Evolutionary conservation across 2,329 filamentous ascomycete species (phyloP), one percentile per base, ranked within the genome.

Genomic region (Pestalotiopsis sp.): DNA sequence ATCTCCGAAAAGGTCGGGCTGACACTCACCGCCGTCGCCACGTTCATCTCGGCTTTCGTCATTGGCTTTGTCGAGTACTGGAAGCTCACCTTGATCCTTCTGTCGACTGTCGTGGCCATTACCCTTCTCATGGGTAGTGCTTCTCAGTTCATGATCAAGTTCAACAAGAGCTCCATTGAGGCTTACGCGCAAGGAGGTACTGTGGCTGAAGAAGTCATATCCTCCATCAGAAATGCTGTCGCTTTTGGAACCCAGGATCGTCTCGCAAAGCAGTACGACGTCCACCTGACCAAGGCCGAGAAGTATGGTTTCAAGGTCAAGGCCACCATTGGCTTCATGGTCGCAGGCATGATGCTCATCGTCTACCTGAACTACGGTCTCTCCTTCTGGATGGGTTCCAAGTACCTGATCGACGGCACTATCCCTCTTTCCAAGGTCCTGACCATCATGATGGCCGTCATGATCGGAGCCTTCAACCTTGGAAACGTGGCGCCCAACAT

Each of bases 201-300:
- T 1, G 88, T 98, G 13, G 95, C 94, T 3, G 96, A 98, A 77
- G 96, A 99, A 81, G 95, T 98, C 66, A 88, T 99, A 75, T 95
- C 93, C 79, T 98, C 95, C 1, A 92, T 98, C 73, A 91, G 96
- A 71, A 98, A 97, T 76, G 93, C 95, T 6, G 90, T 93, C 7
- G 96, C 96, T 38, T 99, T 98, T 76, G 94, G 94, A 58, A 98
- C 95, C 0, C 95, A 98, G 80, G 92, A 95, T 68, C 94, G 95
- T 71, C 87, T 98, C n/a, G 93, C 95, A 12, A 87, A 87, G 71
- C 92, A 95, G 79, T 98, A 98, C 77, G 93, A 97, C 74, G 78
- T 77, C 2, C 93, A 97, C 78, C 84, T 98, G 39, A 81, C 82
- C 58, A 86, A 88, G 67, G 95, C 94, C 14, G 91, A 96, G 77